Evolutionary conservation across 305 asterid genomes (phyloP), one percentile per base, ranked within the genome.

Genomic region (Andrographis paniculata): DNA sequence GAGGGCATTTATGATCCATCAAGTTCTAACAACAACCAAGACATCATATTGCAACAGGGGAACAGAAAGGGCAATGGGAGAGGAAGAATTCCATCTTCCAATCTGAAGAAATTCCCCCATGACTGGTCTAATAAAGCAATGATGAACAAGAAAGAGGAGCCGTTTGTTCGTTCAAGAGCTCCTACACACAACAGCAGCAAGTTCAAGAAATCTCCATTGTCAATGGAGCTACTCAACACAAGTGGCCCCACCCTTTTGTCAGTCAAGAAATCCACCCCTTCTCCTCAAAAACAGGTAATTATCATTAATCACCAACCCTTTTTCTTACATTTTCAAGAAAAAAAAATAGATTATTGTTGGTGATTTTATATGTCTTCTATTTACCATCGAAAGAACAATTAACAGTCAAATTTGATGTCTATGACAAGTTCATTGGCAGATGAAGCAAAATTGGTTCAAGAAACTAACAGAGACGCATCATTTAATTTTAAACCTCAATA

Each of bases 271-370:
- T 80, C 61, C 57, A 66, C 71, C 35, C 69, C 82, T 40, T 68
- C 82, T 4, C 80, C 69, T 15, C 83, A 64, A 54, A 78, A 79
- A 53, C 93, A 85, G 94, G 95, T 84, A 59, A n/a, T 37, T 33
- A 12, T 53, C 38, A 21, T 9, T 12, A 2, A 10, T 19, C 15
- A n/a, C n/a, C n/a, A n/a, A n/a, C n/a, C n/a, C n/a, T 22, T 17
- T 7, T 14, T 46, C 16, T 37, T 37, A n/a, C 17, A 37, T 13
- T 37, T n/a, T 13, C 42, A 33, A 33, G 38, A 33, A 33, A 33
- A 33, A 33, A 33, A n/a, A 33, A 33, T n/a, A 33, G 18, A 16
- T 11, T n/a, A 24, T 4, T 8, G 8, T 24, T 24, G 30, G 8
- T 3, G 4, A 8, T n/a, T n/a, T n/a, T n/a, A n/a, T n/a, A 24